These are phyloP conservation scores for Phytophthora idaei DNA, from an alignment of 352 stramenopile species.

Conservation along the genomic window DNA sequence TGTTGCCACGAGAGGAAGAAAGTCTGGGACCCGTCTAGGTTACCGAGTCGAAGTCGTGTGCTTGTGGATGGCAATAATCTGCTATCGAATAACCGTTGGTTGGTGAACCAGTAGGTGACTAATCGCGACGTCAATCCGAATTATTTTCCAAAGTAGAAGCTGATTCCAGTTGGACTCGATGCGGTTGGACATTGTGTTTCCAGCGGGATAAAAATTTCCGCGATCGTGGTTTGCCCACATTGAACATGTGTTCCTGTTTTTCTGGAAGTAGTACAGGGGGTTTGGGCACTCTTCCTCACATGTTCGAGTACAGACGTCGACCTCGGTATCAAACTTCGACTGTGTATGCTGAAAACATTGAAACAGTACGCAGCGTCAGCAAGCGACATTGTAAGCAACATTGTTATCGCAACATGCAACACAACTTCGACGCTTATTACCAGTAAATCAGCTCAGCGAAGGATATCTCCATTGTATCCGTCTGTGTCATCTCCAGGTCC, in stretches of 20 bases:
- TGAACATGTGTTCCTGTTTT: conserved; percentile 4
- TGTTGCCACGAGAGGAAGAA: too few species aligned
- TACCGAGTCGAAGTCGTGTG: too few species aligned
- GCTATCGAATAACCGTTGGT: neutral
- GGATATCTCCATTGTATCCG: neutral
- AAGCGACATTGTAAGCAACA: conserved; percentile 6
- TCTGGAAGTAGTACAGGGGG: conserved; percentile 2
- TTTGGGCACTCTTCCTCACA: neutral
- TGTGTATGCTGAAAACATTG: neutral
- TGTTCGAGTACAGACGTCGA: neutral
- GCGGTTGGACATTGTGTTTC: neutral
- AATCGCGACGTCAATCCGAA: neutral
- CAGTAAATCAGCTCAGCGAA: conserved; percentile 15
- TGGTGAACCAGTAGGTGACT: neutral
- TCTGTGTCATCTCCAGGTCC: neutral
- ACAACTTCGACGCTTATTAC: neutral
- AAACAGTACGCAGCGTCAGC: neutral
- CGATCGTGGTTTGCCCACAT: conserved; percentile 6
- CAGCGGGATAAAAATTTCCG: neutral
- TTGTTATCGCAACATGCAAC: too few species aligned
- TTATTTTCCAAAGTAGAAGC: neutral
- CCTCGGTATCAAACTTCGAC: neutral
- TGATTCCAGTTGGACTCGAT: conserved; percentile 1
- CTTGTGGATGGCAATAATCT: too few species aligned
- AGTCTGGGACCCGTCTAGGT: too few species aligned